phyloP scores from a whole-genome alignment of 2,329 filamentous ascomycete genomes.

The Teratosphaeria zuluensis region DNA sequence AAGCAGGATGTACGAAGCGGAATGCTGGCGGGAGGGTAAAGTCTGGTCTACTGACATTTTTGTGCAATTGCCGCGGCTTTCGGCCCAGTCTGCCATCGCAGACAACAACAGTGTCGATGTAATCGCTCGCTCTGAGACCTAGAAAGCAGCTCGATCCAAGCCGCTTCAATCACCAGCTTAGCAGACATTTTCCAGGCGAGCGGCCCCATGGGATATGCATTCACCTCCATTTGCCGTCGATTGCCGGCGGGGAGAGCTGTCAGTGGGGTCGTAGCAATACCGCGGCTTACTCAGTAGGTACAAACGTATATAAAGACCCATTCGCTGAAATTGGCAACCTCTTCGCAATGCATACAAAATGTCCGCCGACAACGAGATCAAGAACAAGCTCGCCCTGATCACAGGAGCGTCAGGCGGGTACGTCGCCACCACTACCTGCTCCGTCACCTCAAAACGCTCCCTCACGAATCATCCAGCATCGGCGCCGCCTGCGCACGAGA shows the following conservation, averaged over 20 bases:
- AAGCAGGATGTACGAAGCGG: too few relatives aligned
- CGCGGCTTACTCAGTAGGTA: background rate
- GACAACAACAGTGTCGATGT: too few relatives aligned
- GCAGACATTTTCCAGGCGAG: background rate
- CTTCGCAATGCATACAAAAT: background rate
- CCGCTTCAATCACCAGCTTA: background rate
- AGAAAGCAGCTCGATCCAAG: background rate
- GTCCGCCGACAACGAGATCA: constrained; percentile 31
- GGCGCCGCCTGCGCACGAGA: constrained; percentile 49
- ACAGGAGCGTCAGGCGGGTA: constrained; percentile 55
- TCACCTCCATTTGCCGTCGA: background rate
- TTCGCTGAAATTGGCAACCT: too few relatives aligned
- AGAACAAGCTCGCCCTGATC: constrained; percentile 47
- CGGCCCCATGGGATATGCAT: background rate
- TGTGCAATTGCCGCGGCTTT: too few relatives aligned
- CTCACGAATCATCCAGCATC: constrained; percentile 36
- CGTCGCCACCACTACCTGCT: constrained; percentile 7
- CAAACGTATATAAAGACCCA: background rate
- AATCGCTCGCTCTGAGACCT: too few relatives aligned
- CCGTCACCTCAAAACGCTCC: background rate
- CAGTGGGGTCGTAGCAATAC: background rate
- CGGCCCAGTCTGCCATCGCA: too few relatives aligned
- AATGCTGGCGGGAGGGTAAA: too few relatives aligned
- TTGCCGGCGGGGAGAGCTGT: background rate
- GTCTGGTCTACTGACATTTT: too few relatives aligned